A percentile compares a stretch with the other conserved stretches of the same genome.
phyloP scores from a whole-genome alignment of 2,329 filamentous ascomycete species.

The Shiraia bambusicola region DNA sequence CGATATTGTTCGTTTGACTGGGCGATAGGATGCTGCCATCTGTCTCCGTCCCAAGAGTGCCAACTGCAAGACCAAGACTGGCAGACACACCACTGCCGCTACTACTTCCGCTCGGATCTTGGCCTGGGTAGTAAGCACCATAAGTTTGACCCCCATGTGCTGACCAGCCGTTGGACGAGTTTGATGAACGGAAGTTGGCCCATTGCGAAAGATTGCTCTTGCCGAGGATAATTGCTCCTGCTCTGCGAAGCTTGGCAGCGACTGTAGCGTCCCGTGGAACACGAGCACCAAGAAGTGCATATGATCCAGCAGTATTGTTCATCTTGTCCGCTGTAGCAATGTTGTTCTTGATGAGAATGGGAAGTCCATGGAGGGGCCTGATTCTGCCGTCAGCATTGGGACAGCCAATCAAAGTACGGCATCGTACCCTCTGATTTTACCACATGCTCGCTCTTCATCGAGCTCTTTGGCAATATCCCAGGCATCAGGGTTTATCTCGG shows the following conservation, averaged over 20 bases:
- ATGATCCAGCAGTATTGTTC: slow-evolving; percentile 67
- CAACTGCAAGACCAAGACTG: slow-evolving; percentile 61
- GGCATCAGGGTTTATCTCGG: slow-evolving; percentile 59
- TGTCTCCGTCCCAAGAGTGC: slow-evolving; percentile 63
- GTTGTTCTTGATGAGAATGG: slow-evolving; percentile 67
- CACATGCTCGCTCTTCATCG: slow-evolving; percentile 52
- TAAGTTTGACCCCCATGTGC: slow-evolving; percentile 63
- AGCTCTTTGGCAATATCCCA: slow-evolving; percentile 50
- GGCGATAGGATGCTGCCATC: slow-evolving; percentile 65
- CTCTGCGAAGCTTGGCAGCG: slow-evolving; percentile 59
- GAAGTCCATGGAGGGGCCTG: slow-evolving; percentile 63
- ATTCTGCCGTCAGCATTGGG: background rate
- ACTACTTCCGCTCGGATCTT: slow-evolving; percentile 54
- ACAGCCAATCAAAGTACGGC: background rate
- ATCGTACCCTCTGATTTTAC: slow-evolving; percentile 49
- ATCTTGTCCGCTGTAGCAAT: slow-evolving; percentile 64
- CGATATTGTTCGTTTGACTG: slow-evolving; percentile 58
- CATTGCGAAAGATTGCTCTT: slow-evolving; percentile 67
- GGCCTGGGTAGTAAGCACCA: slow-evolving; percentile 61
- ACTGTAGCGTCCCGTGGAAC: slow-evolving; percentile 60
- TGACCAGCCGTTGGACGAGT: slow-evolving; percentile 64
- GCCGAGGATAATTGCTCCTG: slow-evolving; percentile 65
- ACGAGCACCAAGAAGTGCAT: slow-evolving; percentile 60
- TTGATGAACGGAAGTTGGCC: slow-evolving; percentile 62
- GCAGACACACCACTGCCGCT: slow-evolving; percentile 61